Conservation (phyloP, 345 rosid species). For the Moricandia moricandioides region DNA sequence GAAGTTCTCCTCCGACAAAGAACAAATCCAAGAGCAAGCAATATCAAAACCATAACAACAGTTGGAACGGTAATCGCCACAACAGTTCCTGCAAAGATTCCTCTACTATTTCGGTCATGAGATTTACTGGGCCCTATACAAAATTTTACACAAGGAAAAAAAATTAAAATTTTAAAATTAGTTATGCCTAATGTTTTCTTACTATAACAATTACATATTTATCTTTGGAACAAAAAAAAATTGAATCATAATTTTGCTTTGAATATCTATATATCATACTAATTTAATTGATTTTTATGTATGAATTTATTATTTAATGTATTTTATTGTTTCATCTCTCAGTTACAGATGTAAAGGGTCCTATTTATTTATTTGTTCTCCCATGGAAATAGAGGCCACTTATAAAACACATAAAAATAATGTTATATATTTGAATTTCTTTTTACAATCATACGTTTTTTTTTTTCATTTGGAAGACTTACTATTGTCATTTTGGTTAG, state of each 20-base stretch:
- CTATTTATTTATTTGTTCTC: too few species aligned
- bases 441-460: background rate
- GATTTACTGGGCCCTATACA: background rate
- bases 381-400: too few species aligned
- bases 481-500: background rate
- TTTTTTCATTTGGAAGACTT: background rate
- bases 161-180: background rate
- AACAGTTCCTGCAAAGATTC: background rate
- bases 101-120: background rate
- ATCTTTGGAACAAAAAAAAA: too few species aligned
- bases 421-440: too few species aligned
- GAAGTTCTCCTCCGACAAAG: slow-evolving; percentile 9
- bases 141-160: slow-evolving; percentile 3
- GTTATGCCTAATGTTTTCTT: too few species aligned
- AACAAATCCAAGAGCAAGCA: slow-evolving; percentile 4
- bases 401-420: too few species aligned
- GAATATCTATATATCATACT: too few species aligned
- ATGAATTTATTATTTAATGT: too few species aligned
- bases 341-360: background rate
- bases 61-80: slow-evolving; percentile 3
- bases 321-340: too few species aligned
- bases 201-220: too few species aligned
- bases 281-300: too few species aligned
- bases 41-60: background rate
- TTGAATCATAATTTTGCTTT: too few species aligned